These are phyloP conservation scores for Torrubiellomyces zombiae DNA, from an alignment of 2,329 filamentous ascomycete species.

Conservation along the genomic window DNA sequence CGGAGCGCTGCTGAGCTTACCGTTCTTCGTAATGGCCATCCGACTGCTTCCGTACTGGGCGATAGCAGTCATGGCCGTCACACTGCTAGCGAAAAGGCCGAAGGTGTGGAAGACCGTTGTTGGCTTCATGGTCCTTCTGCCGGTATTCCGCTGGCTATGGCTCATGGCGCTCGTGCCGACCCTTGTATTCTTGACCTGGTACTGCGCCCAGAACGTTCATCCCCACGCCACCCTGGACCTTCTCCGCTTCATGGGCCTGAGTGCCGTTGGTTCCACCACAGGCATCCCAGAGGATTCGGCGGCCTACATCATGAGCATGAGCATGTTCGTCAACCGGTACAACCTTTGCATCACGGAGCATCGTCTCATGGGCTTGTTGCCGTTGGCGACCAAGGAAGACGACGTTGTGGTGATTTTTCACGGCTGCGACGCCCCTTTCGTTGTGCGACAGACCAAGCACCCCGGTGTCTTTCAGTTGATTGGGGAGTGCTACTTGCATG, in stretches of 20 bases:
- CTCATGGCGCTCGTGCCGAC: slow-evolving; percentile 1
- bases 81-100: too few relatives aligned
- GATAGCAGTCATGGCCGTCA: too few relatives aligned
- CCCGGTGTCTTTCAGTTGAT: slow-evolving; percentile 3
- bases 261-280: neutral
- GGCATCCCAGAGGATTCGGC: slow-evolving; percentile 3
- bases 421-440: slow-evolving; percentile 5
- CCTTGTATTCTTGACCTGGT: slow-evolving; percentile 2
- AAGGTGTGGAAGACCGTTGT: neutral
- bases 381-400: slow-evolving; percentile 1
- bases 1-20: neutral
- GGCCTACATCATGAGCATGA: slow-evolving; percentile 1
- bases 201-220: slow-evolving; percentile 1
- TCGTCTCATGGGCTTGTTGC: slow-evolving; percentile 3
- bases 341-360: slow-evolving; percentile 2
- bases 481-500: slow-evolving; percentile 6
- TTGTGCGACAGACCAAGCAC: slow-evolving; percentile 2
- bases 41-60: slow-evolving; percentile 3
- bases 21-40: slow-evolving; percentile 1
- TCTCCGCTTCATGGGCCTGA: slow-evolving; percentile 2
- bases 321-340: slow-evolving; percentile 2
- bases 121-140: slow-evolving; percentile 1
- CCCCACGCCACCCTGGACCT: neutral
- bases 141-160: slow-evolving; percentile 3
- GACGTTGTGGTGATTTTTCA: slow-evolving; percentile 5